These are phyloP conservation scores for Parsonsia alboflavescens DNA, from an alignment of 257 asterid species.

Conservation along the genomic window DNA sequence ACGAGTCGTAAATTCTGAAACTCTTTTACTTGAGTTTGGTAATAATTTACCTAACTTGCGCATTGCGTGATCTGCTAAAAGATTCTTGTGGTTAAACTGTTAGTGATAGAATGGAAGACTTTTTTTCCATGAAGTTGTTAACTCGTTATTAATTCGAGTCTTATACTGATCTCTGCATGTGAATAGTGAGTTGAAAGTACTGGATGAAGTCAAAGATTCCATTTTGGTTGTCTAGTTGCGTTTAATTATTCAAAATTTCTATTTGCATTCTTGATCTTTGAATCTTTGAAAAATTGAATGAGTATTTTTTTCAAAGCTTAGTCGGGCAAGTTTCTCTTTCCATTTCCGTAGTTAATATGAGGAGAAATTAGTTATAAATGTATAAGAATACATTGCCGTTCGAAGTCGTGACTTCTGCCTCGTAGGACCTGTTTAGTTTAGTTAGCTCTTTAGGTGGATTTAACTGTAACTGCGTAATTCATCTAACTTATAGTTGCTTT, in stretches of 20 bases:
- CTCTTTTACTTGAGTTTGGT: not conserved
- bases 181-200: not conserved
- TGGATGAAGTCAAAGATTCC: not conserved
- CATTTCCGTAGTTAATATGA: not conserved
- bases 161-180: not conserved
- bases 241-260: not conserved
- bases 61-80: not conserved
- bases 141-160: not conserved
- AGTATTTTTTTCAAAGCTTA: not conserved
- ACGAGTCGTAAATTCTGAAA: not conserved
- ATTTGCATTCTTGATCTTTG: not conserved
- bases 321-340: not conserved
- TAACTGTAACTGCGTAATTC: not conserved
- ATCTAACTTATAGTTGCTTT: not conserved
- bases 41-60: not conserved
- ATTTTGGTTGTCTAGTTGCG: not conserved
- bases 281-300: not conserved
- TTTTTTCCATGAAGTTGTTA: not conserved
- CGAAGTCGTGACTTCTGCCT: not conserved
- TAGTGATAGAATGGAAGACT: not conserved
- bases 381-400: not conserved
- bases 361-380: not conserved
- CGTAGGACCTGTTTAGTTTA: not conserved
- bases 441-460: not conserved
- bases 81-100: not conserved